phyloP scores from a whole-genome alignment of 257 asterid genomes.

The Nicotiana tomentosiformis region DNA sequence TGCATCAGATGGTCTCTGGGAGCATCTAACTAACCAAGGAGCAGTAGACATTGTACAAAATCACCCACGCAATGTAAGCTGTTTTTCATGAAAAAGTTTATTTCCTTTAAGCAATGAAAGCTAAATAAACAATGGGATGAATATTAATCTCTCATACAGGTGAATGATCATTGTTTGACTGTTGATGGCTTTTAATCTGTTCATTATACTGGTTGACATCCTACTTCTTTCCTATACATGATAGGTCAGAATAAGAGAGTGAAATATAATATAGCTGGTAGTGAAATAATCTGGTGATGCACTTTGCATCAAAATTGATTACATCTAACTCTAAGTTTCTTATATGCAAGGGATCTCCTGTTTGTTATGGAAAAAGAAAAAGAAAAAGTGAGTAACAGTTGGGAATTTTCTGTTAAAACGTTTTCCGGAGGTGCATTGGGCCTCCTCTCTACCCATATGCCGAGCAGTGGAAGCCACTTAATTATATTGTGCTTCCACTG shows the following conservation, averaged over 20 bases:
- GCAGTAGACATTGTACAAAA: slow-evolving; percentile 72
- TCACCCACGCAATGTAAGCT: slow-evolving; percentile 54
- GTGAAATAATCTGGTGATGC: background rate
- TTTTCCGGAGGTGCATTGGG: too few relatives aligned
- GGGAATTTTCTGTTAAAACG: too few relatives aligned
- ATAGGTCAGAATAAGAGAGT: background rate
- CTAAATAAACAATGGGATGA: too few relatives aligned
- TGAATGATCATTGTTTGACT: too few relatives aligned
- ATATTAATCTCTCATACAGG: too few relatives aligned
- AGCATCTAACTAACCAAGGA: slow-evolving; percentile 75
- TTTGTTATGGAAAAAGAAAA: too few relatives aligned
- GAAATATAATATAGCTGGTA: background rate
- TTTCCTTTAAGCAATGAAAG: too few relatives aligned
- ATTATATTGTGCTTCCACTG: background rate
- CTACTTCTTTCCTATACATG: background rate
- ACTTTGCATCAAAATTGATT: background rate
- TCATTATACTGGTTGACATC: background rate
- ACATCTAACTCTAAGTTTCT: background rate
- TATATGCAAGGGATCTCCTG: background rate
- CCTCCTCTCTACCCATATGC: background rate
- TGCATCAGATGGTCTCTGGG: slow-evolving; percentile 89
- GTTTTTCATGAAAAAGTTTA: too few relatives aligned
- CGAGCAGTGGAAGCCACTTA: background rate
- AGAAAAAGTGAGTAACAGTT: too few relatives aligned
- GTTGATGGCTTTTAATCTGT: too few relatives aligned